Evolutionary conservation across 75 land plant species (phyloP), one percentile per base, ranked within the genome.

Genomic region (Picea sitchensis): DNA sequence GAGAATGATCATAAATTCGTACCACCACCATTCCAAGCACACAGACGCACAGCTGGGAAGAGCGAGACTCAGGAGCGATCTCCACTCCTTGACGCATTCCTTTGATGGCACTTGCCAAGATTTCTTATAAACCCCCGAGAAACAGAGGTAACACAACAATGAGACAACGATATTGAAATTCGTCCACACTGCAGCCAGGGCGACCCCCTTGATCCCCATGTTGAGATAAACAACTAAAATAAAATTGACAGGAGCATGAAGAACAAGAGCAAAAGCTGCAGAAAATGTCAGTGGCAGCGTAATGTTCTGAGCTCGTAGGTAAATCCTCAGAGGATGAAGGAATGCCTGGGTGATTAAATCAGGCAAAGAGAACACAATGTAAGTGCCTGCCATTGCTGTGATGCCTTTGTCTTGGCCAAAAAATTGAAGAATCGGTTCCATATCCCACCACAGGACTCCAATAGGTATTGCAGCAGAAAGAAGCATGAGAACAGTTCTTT

Each of bases 21-120:
- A 92, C 92, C 94, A 92, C 94, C 94, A 92, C 94, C 94, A 92
- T 73, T 92, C 94, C 65, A 92, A 68, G 59, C 94, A 92, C 4
- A 92, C 94, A 44, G 94, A 92, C 0, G 86, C 78, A 68, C 92
- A 90, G 79, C 92, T 92, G 31, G 94, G 94, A 2, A 83, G 83
- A 20, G 94, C 88, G 18, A 92, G 85, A 38, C 59, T 17, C 11
- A 92, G 84, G 8, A 92, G 83, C 26, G 84, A 83, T 44, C 58
- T 60, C 88, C 88, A 87, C 15, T 71, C 87, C 13, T 89, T 87
- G 51, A 63, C 65, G 89, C 92, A 92, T 6, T 87, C 92, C 89
- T 85, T 83, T 62, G 82, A 82, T 15, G n/a, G 23, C 81, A 82
- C 65, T 3, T 58, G 30, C 77, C 80, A 56, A 23, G 88, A 81